These are phyloP conservation scores for Voacanga thouarsii DNA, from an alignment of 257 asterid genomes.

Conservation along the genomic window DNA sequence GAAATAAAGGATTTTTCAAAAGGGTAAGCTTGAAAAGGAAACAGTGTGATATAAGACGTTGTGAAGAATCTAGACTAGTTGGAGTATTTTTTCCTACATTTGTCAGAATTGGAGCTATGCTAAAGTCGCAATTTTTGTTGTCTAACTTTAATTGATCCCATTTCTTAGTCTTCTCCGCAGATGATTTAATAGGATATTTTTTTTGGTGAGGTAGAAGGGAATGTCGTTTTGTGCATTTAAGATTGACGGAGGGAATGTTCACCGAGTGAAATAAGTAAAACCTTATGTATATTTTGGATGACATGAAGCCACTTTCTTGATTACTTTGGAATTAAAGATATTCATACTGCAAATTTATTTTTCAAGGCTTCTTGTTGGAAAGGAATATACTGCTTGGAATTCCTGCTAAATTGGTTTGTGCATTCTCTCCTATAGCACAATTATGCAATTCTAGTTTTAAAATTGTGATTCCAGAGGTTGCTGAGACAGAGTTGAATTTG, in stretches of 20 bases:
- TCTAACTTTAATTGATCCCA: background rate
- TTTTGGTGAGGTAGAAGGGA: background rate
- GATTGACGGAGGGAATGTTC: background rate
- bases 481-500: constrained; percentile 66
- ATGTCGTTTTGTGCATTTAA: background rate
- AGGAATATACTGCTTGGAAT: background rate
- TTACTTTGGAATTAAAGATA: background rate
- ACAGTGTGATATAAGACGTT: background rate
- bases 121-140: background rate
- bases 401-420: background rate
- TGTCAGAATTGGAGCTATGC: background rate
- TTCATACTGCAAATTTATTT: background rate
- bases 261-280: background rate
- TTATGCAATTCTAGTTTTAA: constrained; percentile 4
- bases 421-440: background rate
- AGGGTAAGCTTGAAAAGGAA: background rate
- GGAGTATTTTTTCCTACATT: background rate
- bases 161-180: background rate
- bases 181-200: background rate
- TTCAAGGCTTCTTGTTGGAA: background rate
- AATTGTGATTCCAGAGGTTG: constrained; percentile 60
- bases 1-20: no score
- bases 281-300: background rate
- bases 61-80: background rate
- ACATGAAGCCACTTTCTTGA: background rate